A percentile compares a stretch with the other conserved stretches of the same genome.
Conservation (phyloP, 208 protist species). For the Crithidia fasciculata region DNA sequence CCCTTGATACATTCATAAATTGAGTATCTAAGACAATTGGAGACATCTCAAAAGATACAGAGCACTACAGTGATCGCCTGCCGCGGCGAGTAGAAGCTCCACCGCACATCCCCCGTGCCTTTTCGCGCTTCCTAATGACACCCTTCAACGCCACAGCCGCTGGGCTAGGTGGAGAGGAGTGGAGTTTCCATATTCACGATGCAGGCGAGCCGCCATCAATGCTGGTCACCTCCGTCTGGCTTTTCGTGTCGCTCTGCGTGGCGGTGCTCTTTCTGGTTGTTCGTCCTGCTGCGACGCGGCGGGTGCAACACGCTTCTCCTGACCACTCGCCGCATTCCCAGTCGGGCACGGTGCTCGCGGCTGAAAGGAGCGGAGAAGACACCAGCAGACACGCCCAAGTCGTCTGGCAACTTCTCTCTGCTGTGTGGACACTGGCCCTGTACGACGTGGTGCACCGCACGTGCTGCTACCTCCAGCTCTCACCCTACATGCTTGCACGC, state of each 20-base stretch:
- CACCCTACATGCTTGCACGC: slow-evolving; percentile 51
- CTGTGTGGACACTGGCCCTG: slow-evolving; percentile 37
- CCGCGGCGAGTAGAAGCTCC: no score
- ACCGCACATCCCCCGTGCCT: no score
- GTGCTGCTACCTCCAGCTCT: slow-evolving; percentile 50
- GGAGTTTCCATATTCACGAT: slow-evolving; percentile 39
- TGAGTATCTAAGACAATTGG: no score
- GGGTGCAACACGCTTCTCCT: background rate
- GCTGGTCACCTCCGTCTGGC: slow-evolving; percentile 28
- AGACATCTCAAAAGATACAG: no score
- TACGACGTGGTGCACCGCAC: slow-evolving; percentile 53
- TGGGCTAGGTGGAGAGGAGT: background rate
- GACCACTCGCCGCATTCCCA: background rate
- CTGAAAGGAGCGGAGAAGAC: background rate
- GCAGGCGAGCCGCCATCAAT: slow-evolving; percentile 37
- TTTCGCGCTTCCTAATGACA: no score
- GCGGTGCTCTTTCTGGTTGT: slow-evolving; percentile 54
- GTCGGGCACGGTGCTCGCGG: background rate
- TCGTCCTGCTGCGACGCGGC: slow-evolving; percentile 29
- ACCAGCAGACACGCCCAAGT: background rate
- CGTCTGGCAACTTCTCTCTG: slow-evolving; percentile 38
- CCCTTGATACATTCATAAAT: no score
- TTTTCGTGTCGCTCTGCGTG: slow-evolving; percentile 33
- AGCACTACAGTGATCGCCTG: no score
- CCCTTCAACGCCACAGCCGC: background rate